These are phyloP conservation scores for Pseudonectria foliicola DNA, from an alignment of 2,329 filamentous ascomycete species.

Conservation along the genomic window DNA sequence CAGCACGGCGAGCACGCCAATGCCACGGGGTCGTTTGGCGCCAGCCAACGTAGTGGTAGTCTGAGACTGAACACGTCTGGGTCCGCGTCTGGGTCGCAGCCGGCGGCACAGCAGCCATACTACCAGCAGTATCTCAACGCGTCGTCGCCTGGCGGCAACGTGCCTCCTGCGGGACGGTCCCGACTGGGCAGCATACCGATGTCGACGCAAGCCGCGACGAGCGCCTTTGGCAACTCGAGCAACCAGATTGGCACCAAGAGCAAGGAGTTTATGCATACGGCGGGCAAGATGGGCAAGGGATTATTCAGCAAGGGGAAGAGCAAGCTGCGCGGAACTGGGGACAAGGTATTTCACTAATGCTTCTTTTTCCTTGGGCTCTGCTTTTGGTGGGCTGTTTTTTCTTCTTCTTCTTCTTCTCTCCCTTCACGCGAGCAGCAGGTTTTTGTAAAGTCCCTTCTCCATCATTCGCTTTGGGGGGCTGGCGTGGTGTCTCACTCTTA, in stretches of 20 bases:
- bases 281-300: conserved; percentile 84
- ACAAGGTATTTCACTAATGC: conserved; percentile 79
- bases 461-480: conserved; percentile 20
- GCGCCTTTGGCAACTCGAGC: conserved; percentile 46
- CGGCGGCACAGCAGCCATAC: conserved; percentile 39
- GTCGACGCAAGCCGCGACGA: conserved; percentile 33
- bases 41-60: no score
- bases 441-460: conserved; percentile 23
- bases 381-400: conserved; percentile 14
- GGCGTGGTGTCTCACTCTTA: conserved; percentile 22
- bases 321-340: conserved; percentile 65
- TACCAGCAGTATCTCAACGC: conserved; percentile 51
- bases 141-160: conserved; percentile 21
- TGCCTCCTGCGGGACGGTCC: conserved; percentile 28
- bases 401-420: conserved; percentile 17
- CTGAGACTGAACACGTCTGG: no score
- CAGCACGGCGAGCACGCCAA: conserved; percentile 43
- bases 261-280: conserved; percentile 81
- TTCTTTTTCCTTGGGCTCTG: conserved; percentile 27
- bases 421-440: conserved; percentile 18
- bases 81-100: conserved; percentile 6
- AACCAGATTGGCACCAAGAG: conserved; percentile 71
- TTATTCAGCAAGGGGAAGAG: conserved; percentile 85
- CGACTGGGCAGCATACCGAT: conserved; percentile 28
- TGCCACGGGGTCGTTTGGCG: conserved; percentile 25